These are phyloP conservation scores for Fusarium sacchari DNA, from an alignment of 2,329 filamentous ascomycete species.

Conservation along the genomic window DNA sequence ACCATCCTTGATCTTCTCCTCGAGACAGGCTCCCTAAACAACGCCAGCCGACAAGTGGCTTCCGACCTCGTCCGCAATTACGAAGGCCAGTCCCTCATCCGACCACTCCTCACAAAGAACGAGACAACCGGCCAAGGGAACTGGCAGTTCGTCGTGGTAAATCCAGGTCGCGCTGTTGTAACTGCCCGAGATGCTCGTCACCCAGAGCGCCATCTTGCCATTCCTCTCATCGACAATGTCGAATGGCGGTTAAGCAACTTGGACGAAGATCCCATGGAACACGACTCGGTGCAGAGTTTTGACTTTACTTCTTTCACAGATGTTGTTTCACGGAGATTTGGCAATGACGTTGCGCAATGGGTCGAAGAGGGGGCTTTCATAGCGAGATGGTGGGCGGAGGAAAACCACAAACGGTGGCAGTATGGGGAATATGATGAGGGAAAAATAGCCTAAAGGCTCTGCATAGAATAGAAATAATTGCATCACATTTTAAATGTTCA, in stretches of 20 bases:
- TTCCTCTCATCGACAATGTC: conserved; percentile 46
- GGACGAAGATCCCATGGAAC: conserved; percentile 41
- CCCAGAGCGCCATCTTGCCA: conserved; percentile 44
- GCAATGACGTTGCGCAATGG: conserved; percentile 43
- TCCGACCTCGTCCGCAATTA: conserved; percentile 43
- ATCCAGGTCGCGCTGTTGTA: conserved; percentile 47
- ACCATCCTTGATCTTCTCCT: conserved; percentile 48
- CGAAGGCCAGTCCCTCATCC: conserved; percentile 48
- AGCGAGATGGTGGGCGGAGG: conserved; percentile 48
- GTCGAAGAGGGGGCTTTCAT: conserved; percentile 47
- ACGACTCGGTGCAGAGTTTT: conserved; percentile 41
- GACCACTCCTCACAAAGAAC: conserved; percentile 24
- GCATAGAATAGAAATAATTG: neutral
- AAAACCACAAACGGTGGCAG: conserved; percentile 49
- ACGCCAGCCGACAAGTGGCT: conserved; percentile 32
- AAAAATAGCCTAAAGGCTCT: neutral
- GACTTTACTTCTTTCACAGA: conserved; percentile 40
- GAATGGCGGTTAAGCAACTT: conserved; percentile 48
- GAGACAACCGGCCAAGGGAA: conserved; percentile 37
- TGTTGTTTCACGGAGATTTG: conserved; percentile 37
- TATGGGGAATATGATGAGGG: conserved; percentile 29
- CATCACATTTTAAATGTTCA: neutral
- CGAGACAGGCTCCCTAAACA: conserved; percentile 44
- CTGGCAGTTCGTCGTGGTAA: conserved; percentile 49
- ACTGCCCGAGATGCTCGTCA: conserved; percentile 47